Percentiles rank a stretch among this genome's conserved stretches.
Conservation (phyloP, 805 yeast species). For the Candida endomychidarum region DNA sequence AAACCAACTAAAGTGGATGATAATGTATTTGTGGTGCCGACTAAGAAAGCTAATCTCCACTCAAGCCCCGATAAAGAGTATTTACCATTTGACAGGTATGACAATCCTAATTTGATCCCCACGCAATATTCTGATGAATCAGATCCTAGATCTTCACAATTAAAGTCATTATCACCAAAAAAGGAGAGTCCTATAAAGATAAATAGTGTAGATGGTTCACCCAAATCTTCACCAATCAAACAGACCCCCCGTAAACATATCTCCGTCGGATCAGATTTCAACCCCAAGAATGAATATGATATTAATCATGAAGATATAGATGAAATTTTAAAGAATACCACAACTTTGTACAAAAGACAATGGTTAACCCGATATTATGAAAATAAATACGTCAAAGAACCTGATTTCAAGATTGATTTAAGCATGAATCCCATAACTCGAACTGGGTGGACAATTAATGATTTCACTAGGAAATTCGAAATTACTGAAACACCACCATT, state of each 20-base stretch:
- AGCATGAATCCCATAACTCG: slow-evolving; percentile 36
- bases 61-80: slow-evolving; percentile 1
- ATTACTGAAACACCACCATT: slow-evolving; percentile 18
- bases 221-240: not conserved
- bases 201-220: not conserved
- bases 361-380: slow-evolving; percentile 26
- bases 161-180: not conserved
- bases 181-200: not conserved
- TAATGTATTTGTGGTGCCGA: not conserved
- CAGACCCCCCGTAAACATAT: not conserved
- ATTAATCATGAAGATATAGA: not conserved
- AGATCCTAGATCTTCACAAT: slow-evolving; percentile 5
- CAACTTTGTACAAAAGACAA: slow-evolving; percentile 35
- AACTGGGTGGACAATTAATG: slow-evolving; percentile 34
- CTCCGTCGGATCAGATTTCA: no score
- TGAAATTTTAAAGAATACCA: slow-evolving; percentile 10
- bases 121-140: slow-evolving; percentile 17
- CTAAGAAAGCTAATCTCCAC: not conserved
- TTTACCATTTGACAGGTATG: slow-evolving; percentile 4
- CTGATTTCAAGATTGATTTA: slow-evolving; percentile 25
- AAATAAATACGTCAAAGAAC: slow-evolving; percentile 20
- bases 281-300: slow-evolving; percentile 3
- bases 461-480: slow-evolving; percentile 23
- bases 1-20: no score
- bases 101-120: slow-evolving; percentile 9